phyloP scores from a whole-genome alignment of 768 basidiomycete genomes.

The Tricholoma sp. region DNA sequence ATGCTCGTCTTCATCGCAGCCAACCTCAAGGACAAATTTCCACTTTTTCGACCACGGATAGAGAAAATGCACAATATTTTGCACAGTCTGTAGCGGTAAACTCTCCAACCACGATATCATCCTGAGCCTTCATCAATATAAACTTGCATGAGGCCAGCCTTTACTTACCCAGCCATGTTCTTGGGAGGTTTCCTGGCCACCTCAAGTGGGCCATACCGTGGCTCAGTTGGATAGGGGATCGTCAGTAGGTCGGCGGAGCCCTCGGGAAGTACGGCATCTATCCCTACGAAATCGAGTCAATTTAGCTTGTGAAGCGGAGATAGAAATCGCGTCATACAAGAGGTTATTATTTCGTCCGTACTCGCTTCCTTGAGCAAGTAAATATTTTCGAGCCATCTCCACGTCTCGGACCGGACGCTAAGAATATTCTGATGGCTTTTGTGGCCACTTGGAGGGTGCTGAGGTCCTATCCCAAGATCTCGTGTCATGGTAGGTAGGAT shows the following conservation, averaged over 20 bases:
- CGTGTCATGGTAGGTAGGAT: constrained; percentile 37
- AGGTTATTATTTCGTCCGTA: constrained; percentile 27
- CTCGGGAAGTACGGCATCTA: constrained; percentile 30
- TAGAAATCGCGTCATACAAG: constrained; percentile 29
- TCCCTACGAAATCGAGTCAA: constrained; percentile 28
- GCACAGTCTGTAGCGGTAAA: constrained; percentile 47
- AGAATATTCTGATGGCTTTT: constrained; percentile 44
- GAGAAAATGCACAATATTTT: constrained; percentile 40
- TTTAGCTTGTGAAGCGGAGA: neutral
- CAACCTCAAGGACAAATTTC: constrained; percentile 30
- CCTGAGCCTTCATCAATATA: constrained; percentile 20
- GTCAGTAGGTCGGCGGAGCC: constrained; percentile 11
- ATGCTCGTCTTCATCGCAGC: constrained; percentile 30
- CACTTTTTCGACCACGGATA: constrained; percentile 38
- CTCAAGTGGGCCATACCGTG: constrained; percentile 12
- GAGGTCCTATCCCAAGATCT: constrained; percentile 19
- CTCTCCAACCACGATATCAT: constrained; percentile 45
- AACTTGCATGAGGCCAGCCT: neutral
- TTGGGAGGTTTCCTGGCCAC: constrained; percentile 30
- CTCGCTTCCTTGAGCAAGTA: constrained; percentile 22
- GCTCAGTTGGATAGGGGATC: neutral
- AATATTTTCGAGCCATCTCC: constrained; percentile 50
- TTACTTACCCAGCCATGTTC: constrained; percentile 37
- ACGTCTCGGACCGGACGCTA: constrained; percentile 39
- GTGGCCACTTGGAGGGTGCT: constrained; percentile 33